Evolutionary conservation across 2,329 filamentous ascomycete genomes (phyloP), one percentile per base, ranked within the genome.

Genomic region (Curvularia sp.): DNA sequence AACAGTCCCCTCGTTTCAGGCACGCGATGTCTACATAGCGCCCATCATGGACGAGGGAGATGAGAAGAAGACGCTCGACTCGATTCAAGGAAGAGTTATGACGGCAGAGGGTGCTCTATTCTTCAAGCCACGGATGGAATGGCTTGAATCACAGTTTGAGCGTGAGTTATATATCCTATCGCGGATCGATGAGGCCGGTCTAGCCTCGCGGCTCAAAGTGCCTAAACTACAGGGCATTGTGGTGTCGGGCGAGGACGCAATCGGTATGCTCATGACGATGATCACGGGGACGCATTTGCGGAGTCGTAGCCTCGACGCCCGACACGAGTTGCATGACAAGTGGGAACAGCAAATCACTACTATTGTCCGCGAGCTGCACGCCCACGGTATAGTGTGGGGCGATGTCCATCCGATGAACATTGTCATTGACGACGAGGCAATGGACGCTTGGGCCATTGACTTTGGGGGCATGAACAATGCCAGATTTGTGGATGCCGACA

Each of bases 121-220:
- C 25, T 57, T 62, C 53, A 60, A 62, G 41, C 60, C 41, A 19
- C 53, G 57, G 7, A 9, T 57, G 13, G 42, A 55, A 6, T 7
- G 19, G 10, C 47, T 47, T n/a, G 49, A 60, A 43, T n/a, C 42
- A 34, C 53, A 43, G 15, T 27, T 43, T 13, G 21, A 23, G 21
- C 39, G 39, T 25, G 39, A 43, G 21, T 12, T 27, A 4, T 8
- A 21, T 4, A 43, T 25, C 21, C 3, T 43, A 3, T 15, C 4
- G 23, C 12, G 21, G 6, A 55, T 61, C 8, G 18, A 53, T 25
- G 19, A 51, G 34, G 15, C 21, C n/a, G 48, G 59, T 18, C 42
- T 61, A n/a, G 6, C 39, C 48, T 18, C 21, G 32, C 47, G 36
- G 36, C 25, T 49, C 23, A 21, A 36, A 45, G 48, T 61, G n/a